Conservation (phyloP, 1,139 yeast species). For the Kluyveromyces sp. region DNA sequence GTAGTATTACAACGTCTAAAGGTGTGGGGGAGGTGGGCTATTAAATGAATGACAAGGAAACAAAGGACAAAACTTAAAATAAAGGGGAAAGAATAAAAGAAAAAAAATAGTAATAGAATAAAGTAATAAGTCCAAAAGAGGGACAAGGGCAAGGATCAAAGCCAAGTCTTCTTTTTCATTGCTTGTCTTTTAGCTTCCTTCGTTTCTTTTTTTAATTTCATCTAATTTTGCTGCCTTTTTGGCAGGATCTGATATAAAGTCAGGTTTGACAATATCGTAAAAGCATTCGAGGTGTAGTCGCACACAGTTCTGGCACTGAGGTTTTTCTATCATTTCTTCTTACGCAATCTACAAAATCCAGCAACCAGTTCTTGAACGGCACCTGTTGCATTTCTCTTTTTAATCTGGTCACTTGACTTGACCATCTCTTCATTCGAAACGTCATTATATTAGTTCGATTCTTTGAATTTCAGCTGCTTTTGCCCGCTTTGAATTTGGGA, state of each 20-base stretch:
- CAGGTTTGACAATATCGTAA: slow-evolving; percentile 41
- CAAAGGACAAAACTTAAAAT: too few relatives aligned
- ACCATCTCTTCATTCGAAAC: slow-evolving; percentile 4
- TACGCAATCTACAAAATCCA: slow-evolving; percentile 64
- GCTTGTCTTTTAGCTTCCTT: slow-evolving; percentile 30
- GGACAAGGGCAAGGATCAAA: neutral
- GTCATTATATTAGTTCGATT: slow-evolving; percentile 3
- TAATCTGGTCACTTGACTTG: slow-evolving; percentile 5
- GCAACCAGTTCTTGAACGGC: slow-evolving; percentile 54
- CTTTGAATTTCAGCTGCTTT: slow-evolving; percentile 5
- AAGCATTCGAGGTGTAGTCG: slow-evolving; percentile 47
- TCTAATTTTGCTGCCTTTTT: slow-evolving; percentile 39
- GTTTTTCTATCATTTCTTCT: slow-evolving; percentile 59
- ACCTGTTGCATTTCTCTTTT: slow-evolving; percentile 18
- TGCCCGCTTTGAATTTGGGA: slow-evolving; percentile 3
- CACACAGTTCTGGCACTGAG: slow-evolving; percentile 46
- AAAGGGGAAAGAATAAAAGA: too few relatives aligned
- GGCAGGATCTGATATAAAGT: slow-evolving; percentile 41
- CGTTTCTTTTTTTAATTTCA: slow-evolving; percentile 38
- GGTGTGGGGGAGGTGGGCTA: too few relatives aligned
- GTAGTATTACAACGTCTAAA: too few relatives aligned
- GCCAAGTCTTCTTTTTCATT: slow-evolving; percentile 23
- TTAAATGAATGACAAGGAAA: too few relatives aligned
- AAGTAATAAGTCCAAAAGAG: too few relatives aligned
- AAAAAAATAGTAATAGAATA: too few relatives aligned